A percentile compares a stretch with the other conserved stretches of the same genome.
phyloP scores from a whole-genome alignment of 805 yeast genomes.

The Maudiozyma serrabonitensis region DNA sequence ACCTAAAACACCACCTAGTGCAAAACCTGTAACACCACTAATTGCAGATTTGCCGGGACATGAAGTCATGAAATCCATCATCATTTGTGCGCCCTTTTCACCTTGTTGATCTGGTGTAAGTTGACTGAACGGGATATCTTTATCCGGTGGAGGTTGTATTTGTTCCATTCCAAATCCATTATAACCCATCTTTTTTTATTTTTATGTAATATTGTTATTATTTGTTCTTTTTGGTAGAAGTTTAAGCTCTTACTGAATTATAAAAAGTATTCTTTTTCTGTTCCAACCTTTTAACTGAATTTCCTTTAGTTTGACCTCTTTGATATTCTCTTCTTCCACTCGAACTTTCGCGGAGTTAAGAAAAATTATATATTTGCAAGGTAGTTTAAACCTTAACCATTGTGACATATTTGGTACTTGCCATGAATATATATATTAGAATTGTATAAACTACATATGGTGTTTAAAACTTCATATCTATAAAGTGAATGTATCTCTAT shows the following conservation, averaged over 20 bases:
- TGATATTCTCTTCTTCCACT: background rate
- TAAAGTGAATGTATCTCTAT: constrained; percentile 22
- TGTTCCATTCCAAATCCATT: constrained; percentile 36
- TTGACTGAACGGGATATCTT: constrained; percentile 45
- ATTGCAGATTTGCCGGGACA: constrained; percentile 91
- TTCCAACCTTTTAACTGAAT: background rate
- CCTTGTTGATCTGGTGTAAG: constrained; percentile 92
- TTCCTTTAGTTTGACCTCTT: background rate
- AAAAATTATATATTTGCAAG: too few species aligned
- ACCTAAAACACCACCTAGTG: constrained; percentile 91
- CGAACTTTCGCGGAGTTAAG: background rate
- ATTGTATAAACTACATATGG: background rate
- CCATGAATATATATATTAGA: background rate
- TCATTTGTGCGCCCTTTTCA: constrained; percentile 73
- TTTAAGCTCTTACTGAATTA: background rate
- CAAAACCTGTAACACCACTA: constrained; percentile 91
- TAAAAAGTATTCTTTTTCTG: background rate
- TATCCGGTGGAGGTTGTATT: constrained; percentile 30
- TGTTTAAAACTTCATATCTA: constrained; percentile 1
- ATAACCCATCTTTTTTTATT: constrained; percentile 26
- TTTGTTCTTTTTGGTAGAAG: background rate
- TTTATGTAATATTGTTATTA: background rate
- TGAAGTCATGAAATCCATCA: constrained; percentile 78
- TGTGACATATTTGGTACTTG: background rate
- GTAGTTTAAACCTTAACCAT: background rate